Conservation (phyloP, 805 yeast species). For the Pichia occidentalis region DNA sequence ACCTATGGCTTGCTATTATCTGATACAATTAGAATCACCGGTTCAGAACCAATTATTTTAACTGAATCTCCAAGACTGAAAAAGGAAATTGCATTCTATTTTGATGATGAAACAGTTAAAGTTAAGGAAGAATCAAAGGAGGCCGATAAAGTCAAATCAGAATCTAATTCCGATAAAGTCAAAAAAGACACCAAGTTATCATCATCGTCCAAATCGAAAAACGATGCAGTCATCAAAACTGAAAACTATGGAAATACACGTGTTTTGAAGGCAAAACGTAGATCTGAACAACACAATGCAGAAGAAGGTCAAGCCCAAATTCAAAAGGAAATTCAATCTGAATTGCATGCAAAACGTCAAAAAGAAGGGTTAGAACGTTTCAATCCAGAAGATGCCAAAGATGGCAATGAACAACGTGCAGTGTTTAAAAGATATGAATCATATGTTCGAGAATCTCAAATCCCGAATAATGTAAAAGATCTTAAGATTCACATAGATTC, state of each 20-base stretch:
- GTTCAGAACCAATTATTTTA: constrained; percentile 53
- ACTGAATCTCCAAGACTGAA: constrained; percentile 69
- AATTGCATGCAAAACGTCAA: constrained; percentile 77
- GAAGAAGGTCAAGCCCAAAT: constrained; percentile 77
- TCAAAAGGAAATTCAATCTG: constrained; percentile 74
- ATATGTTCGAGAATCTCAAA: constrained; percentile 86
- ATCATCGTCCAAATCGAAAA: not conserved
- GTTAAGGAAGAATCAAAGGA: constrained; percentile 20
- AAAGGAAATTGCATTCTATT: constrained; percentile 75
- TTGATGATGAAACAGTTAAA: constrained; percentile 48
- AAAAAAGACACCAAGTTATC: constrained; percentile 10
- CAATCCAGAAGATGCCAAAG: constrained; percentile 70
- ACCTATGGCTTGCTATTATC: constrained; percentile 66
- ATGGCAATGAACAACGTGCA: constrained; percentile 52
- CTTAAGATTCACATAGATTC: constrained; percentile 81
- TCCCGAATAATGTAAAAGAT: constrained; percentile 77
- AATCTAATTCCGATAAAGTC: constrained; percentile 12
- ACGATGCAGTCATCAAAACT: constrained; percentile 8
- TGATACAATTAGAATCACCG: constrained; percentile 72
- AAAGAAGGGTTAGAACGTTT: constrained; percentile 81
- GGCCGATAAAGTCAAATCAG: constrained; percentile 25
- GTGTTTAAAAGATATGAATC: constrained; percentile 93
- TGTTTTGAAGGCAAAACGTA: constrained; percentile 68
- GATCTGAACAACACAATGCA: constrained; percentile 66
- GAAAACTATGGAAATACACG: constrained; percentile 41